phyloP scores from a whole-genome alignment of 148 eudicot genomes.

The Rhododendron vialii region DNA sequence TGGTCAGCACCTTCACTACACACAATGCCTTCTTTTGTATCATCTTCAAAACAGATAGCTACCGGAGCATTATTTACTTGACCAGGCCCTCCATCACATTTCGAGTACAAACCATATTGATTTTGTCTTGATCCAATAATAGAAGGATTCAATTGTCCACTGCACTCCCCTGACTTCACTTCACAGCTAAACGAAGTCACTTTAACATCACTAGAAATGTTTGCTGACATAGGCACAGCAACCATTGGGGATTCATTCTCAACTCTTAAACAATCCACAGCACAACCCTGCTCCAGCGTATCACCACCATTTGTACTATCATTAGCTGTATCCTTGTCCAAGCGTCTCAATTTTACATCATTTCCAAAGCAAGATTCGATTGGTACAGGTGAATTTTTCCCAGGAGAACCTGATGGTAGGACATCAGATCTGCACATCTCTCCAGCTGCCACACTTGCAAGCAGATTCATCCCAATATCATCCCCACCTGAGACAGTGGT shows the following conservation, averaged over 20 bases:
- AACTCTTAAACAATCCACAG: not conserved
- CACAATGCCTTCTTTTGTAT: conserved; percentile 6
- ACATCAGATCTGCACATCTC: conserved; percentile 54
- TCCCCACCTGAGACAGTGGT: conserved; percentile 49
- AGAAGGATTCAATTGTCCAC: conserved; percentile 4
- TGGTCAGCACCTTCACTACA: not conserved
- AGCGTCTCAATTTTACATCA: conserved; percentile 18
- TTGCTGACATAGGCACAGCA: conserved; percentile 7
- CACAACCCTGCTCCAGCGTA: conserved; percentile 6
- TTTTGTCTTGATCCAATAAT: not conserved
- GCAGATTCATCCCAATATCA: conserved; percentile 86
- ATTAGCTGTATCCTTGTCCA: conserved; percentile 21
- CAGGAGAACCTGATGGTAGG: conserved; percentile 50
- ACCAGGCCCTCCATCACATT: conserved; percentile 4
- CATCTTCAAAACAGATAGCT: conserved; percentile 16
- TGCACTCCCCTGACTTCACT: conserved; percentile 7
- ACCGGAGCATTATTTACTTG: conserved; percentile 10
- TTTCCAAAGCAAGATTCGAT: conserved; percentile 28
- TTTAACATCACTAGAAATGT: conserved; percentile 12
- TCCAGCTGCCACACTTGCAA: conserved; percentile 95
- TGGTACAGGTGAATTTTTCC: conserved; percentile 27
- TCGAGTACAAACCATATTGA: not conserved
- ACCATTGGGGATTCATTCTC: conserved; percentile 11
- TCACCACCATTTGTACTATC: conserved; percentile 8
- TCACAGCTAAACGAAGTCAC: conserved; percentile 9